Conservation (phyloP, 2,329 filamentous ascomycete genomes). For the Grosmannia clavigera region DNA sequence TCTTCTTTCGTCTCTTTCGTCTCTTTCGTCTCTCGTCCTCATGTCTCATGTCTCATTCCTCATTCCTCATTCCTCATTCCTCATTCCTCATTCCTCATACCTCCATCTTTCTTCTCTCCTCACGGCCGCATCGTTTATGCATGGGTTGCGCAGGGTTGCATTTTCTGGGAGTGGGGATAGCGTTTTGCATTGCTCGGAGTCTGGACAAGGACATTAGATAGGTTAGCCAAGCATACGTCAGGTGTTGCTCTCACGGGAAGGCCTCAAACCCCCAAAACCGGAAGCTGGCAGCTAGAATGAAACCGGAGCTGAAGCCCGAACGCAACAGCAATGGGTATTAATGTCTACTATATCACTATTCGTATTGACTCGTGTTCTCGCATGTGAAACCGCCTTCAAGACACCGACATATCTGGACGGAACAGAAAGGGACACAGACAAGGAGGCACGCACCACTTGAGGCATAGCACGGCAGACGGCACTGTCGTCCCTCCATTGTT, state of each 20-base stretch:
- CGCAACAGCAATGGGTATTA: neutral
- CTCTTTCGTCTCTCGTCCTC: neutral
- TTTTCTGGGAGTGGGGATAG: neutral
- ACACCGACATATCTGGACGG: neutral
- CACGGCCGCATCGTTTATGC: neutral
- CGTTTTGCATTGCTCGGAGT: slow-evolving; percentile 9
- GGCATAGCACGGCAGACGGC: neutral
- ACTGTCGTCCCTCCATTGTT: neutral
- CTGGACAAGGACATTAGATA: neutral
- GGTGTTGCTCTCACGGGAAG: neutral
- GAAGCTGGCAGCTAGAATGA: neutral
- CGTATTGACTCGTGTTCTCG: neutral
- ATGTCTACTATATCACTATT: neutral
- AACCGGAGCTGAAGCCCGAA: neutral
- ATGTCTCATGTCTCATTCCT: neutral
- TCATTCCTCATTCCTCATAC: neutral
- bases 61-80: too few species aligned
- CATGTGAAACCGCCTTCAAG: neutral
- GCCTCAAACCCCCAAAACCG: neutral
- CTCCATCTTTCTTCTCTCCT: neutral
- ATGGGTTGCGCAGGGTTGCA: neutral
- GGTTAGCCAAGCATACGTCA: neutral
- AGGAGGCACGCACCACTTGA: neutral
- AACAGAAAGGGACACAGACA: neutral
- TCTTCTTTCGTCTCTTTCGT: neutral